Base-by-base conservation (phyloP, 2,329 filamentous ascomycete genomes). In the Dactylellina cionopaga region DNA sequence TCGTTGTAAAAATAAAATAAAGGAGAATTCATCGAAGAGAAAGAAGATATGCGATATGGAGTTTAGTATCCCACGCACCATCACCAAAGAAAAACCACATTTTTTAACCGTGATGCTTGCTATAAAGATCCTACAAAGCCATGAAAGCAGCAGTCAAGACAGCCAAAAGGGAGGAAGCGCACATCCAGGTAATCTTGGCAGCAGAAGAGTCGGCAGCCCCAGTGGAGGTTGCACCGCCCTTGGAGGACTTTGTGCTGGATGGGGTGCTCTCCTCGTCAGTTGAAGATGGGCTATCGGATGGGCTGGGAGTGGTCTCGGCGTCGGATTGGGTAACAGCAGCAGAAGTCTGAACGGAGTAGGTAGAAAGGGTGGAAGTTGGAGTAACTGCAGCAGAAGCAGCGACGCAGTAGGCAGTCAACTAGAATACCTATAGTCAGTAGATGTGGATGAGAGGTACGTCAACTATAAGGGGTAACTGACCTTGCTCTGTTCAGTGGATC, bases 101-200 rank as follows among this genome's bases (percentile, higher is more conserved):
- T n/a, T n/a, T n/a, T n/a, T n/a, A n/a, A n/a, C n/a, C n/a, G n/a
- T n/a, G n/a, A n/a, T n/a, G n/a, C n/a, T n/a, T n/a, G n/a, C 24
- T 37, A 37, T 11, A 49, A 24, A 39, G 31, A 29, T n/a, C 55
- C 46, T 65, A 72, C 68, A 72, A 72, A 11, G 51, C 68, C 68
- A 72, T 72, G 46, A 72, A 72, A 33, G 68, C 68, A 65, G 68
- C 68, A 3, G 68, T 72, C 47, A 72, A 43, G 24, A 72, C 68
- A 13, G 68, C 68, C 68, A 72, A 47, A 29, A 72, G 68, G 10
- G 68, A 72, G 15, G 68, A 72, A 15, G 68, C 68, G 31, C 68
- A 72, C 68, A 72, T 72, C 68, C 68, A 72, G 59, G 68, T 72
- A 9, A 72, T 65, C 59, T 72, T 59, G 22, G 59, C 46, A 9